Conservation (phyloP, 2,329 filamentous ascomycete species). For the Cryphonectria japonica region DNA sequence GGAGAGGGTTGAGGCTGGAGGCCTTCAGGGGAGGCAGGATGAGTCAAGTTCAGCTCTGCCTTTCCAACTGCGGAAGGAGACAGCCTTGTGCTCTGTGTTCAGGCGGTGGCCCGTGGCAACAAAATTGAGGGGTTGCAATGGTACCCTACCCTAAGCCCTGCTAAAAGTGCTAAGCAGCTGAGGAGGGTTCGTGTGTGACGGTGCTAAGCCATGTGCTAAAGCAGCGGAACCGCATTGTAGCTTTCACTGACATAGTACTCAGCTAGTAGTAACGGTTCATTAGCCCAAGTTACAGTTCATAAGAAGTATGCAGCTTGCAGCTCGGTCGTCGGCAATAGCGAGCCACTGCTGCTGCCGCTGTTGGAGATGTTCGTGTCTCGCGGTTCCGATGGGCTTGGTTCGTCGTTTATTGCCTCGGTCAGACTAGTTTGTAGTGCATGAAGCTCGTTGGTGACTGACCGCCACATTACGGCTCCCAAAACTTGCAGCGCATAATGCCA, state of each 20-base stretch:
- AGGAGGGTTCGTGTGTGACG: background rate
- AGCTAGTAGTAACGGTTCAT: background rate
- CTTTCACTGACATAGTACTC: background rate
- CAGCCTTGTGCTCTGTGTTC: slow-evolving; percentile 23
- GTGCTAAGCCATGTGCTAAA: background rate
- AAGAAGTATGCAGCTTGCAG: background rate
- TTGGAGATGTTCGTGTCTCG: background rate
- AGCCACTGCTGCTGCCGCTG: background rate
- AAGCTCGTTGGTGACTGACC: slow-evolving; percentile 5
- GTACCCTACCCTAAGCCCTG: background rate
- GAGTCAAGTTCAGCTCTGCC: slow-evolving; percentile 18
- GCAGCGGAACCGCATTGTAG: background rate
- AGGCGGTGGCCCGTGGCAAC: slow-evolving; percentile 8
- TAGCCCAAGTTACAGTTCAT: background rate
- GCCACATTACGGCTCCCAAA: background rate
- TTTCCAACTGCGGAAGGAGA: slow-evolving; percentile 25
- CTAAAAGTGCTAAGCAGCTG: background rate
- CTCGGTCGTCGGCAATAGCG: background rate
- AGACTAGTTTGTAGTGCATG: background rate
- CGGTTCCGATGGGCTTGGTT: slow-evolving; percentile 3
- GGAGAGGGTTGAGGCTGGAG: slow-evolving; percentile 2
- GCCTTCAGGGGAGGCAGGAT: slow-evolving; percentile 6
- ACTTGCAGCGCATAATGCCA: background rate
- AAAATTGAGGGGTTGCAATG: background rate
- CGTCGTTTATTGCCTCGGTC: slow-evolving; percentile 5